Evolutionary conservation across 768 basidiomycete genomes (phyloP).

Genomic region (Amanita brunnescens): DNA sequence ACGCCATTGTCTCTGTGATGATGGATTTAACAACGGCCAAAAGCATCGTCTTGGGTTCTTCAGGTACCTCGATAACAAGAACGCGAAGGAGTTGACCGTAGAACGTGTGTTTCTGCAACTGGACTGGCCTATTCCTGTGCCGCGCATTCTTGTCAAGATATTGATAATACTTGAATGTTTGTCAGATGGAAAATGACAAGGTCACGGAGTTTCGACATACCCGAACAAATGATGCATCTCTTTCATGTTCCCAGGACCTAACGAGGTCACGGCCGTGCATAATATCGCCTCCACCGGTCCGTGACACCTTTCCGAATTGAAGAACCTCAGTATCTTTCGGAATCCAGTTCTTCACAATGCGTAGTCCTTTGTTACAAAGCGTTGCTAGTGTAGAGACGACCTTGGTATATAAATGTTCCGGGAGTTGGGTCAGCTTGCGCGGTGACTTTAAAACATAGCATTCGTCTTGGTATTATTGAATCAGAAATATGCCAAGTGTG

Average conservation of each 20-base stretch:
- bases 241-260: constrained; percentile 13
- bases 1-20: too few species aligned
- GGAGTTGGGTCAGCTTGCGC: background rate
- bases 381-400: constrained; percentile 18
- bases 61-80: constrained; percentile 14
- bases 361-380: constrained; percentile 5
- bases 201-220: constrained; percentile 14
- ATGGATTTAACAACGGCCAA: background rate
- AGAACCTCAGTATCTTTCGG: constrained; percentile 9
- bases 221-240: constrained; percentile 27
- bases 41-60: background rate
- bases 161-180: constrained; percentile 21
- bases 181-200: background rate
- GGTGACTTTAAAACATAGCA: constrained; percentile 12
- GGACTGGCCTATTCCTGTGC: background rate
- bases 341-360: constrained; percentile 6
- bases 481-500: background rate
- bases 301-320: constrained; percentile 23
- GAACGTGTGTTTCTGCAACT: constrained; percentile 13
- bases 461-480: background rate
- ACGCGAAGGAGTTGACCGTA: constrained; percentile 26
- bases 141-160: constrained; percentile 21
- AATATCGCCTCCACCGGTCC: constrained; percentile 21
- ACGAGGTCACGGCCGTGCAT: constrained; percentile 14
- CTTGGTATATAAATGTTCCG: constrained; percentile 5